Conservation (phyloP, 805 yeast genomes). For the Saccharomycopsis vini region DNA sequence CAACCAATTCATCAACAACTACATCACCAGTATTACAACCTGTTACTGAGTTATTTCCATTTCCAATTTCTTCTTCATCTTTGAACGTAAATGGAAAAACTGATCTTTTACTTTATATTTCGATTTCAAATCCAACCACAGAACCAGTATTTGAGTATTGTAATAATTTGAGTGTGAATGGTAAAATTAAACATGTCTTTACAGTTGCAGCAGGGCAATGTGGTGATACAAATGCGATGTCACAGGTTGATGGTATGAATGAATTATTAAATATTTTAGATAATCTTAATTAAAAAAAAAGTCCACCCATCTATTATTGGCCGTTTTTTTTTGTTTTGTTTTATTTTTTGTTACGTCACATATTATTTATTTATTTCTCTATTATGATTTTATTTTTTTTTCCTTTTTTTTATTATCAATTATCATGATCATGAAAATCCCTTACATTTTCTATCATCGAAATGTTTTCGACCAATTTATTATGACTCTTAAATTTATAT, state of each 20-base stretch:
- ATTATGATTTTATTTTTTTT: too few relatives aligned
- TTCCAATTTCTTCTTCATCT: too few relatives aligned
- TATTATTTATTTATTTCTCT: too few relatives aligned
- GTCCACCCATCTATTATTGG: background rate
- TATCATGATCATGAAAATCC: too few relatives aligned
- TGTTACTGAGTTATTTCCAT: constrained; percentile 3
- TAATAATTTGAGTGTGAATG: constrained; percentile 32
- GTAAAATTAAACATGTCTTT: constrained; percentile 37
- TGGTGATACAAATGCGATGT: constrained; percentile 49
- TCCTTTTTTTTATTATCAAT: too few relatives aligned
- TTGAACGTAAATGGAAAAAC: constrained; percentile 1
- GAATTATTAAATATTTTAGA: constrained; percentile 49
- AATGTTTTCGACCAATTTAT: too few relatives aligned
- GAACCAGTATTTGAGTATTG: constrained; percentile 56
- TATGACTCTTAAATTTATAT: too few relatives aligned
- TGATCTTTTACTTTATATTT: constrained; percentile 14
- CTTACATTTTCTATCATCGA: too few relatives aligned
- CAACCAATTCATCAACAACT: constrained; percentile 22
- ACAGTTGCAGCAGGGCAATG: constrained; percentile 53
- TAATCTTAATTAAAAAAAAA: too few relatives aligned
- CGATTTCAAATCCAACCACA: constrained; percentile 37
- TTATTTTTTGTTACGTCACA: too few relatives aligned
- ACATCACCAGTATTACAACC: constrained; percentile 20
- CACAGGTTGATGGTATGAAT: constrained; percentile 59
- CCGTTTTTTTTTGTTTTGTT: background rate